These are phyloP conservation scores for Metarhizium humberi DNA, from an alignment of 2,329 filamentous ascomycete species.

Conservation along the genomic window DNA sequence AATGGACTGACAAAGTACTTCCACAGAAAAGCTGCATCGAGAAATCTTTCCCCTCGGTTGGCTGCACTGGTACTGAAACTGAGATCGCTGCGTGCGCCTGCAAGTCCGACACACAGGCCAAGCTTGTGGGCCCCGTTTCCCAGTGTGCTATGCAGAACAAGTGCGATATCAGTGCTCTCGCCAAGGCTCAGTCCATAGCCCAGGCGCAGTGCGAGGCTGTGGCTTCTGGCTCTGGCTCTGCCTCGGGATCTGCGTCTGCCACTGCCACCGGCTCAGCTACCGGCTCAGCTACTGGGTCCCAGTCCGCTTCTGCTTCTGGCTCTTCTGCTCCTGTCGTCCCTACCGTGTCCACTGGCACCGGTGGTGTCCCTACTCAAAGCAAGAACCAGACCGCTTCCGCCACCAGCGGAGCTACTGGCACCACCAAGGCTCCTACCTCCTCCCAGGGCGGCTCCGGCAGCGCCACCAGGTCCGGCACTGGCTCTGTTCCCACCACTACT, in stretches of 20 bases:
- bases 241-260: neutral
- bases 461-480: neutral
- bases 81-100: conserved; percentile 27
- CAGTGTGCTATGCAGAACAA: conserved; percentile 22
- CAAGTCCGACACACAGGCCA: conserved; percentile 23
- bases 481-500: conserved; percentile 1
- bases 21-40: conserved; percentile 24
- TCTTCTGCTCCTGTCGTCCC: conserved; percentile 1
- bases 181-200: conserved; percentile 22
- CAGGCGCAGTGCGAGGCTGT: conserved; percentile 17
- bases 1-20: neutral
- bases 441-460: neutral
- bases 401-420: neutral
- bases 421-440: neutral
- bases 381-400: conserved; percentile 5
- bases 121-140: conserved; percentile 18
- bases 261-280: conserved; percentile 4
- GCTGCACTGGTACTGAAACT: neutral
- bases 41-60: conserved; percentile 19
- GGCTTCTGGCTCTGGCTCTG: neutral
- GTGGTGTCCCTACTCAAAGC: conserved; percentile 6
- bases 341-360: conserved; percentile 7
- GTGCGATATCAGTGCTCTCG: conserved; percentile 23
- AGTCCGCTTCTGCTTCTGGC: conserved; percentile 1
- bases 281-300: conserved; percentile 3